Percentiles rank a stretch among this genome's conserved stretches.
Evolutionary conservation across 805 yeast species (phyloP).

Genomic region (Blastobotrys americana): DNA sequence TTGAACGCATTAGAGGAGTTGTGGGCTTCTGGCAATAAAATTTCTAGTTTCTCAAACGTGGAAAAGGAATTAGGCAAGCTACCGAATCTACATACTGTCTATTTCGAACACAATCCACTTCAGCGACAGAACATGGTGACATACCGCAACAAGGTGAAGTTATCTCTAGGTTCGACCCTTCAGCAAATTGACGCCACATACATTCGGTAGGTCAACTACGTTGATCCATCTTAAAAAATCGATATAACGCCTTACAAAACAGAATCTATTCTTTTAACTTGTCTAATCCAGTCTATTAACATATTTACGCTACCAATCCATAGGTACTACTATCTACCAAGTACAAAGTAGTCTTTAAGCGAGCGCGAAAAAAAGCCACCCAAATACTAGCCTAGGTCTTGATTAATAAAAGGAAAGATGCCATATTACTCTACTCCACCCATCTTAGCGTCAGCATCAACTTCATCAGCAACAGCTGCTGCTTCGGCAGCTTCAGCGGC

Average conservation of each 20-base stretch:
- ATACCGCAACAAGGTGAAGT: conserved; percentile 73
- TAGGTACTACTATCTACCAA: too few relatives aligned
- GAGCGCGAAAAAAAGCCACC: too few relatives aligned
- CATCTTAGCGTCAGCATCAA: conserved; percentile 10
- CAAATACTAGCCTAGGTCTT: too few relatives aligned
- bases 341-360: too few relatives aligned
- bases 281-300: too few relatives aligned
- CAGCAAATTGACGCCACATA: conserved; percentile 90
- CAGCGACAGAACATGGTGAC: conserved; percentile 67
- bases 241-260: too few relatives aligned
- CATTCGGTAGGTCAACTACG: conserved; percentile 11
- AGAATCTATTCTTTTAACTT: too few relatives aligned
- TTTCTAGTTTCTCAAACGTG: conserved; percentile 63
- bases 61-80: conserved; percentile 56
- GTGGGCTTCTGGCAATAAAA: conserved; percentile 81
- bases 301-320: too few relatives aligned
- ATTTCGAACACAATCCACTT: conserved; percentile 88
- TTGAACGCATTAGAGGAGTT: conserved; percentile 73
- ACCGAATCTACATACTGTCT: conserved; percentile 72
- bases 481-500: conserved; percentile 25
- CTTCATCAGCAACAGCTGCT: conserved; percentile 9
- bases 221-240: too few relatives aligned
- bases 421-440: too few relatives aligned
- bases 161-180: conserved; percentile 64
- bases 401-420: too few relatives aligned